Percentiles rank a stretch among this genome's conserved stretches.
Conservation (phyloP, 2,329 filamentous ascomycete genomes). For the Colletotrichum caudatum region DNA sequence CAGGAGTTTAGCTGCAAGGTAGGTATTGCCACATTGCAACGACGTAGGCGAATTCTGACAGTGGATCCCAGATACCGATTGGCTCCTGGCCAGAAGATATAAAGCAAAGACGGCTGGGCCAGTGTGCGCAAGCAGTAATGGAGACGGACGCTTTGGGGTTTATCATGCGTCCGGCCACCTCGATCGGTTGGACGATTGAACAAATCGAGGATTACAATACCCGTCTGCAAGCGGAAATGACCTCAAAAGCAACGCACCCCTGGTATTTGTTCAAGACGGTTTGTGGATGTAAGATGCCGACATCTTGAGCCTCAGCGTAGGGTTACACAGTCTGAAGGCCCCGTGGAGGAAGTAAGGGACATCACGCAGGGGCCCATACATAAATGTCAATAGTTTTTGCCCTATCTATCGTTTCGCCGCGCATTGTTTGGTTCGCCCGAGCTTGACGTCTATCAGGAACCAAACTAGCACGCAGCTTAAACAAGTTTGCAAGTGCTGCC, state of each 20-base stretch:
- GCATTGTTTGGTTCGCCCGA: background rate
- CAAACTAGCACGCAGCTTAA: background rate
- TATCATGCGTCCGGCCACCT: background rate
- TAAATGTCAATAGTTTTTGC: background rate
- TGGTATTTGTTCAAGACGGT: background rate
- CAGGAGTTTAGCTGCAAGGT: background rate
- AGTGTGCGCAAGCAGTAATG: background rate
- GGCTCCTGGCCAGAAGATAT: background rate
- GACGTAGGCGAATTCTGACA: background rate
- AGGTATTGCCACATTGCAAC: background rate
- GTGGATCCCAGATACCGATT: background rate
- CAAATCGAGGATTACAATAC: background rate
- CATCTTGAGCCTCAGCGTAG: slow-evolving; percentile 3
- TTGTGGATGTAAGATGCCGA: background rate
- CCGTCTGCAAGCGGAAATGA: background rate
- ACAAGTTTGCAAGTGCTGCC: background rate
- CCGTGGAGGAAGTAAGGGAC: background rate
- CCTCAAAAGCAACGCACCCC: background rate
- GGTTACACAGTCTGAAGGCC: background rate
- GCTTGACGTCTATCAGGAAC: background rate
- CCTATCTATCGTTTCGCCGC: background rate
- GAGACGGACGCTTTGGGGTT: slow-evolving; percentile 3
- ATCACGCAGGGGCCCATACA: background rate
- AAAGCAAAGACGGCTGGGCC: background rate
- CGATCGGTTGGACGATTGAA: background rate